phyloP scores from a whole-genome alignment of 345 rosid species.

The Linum trigynum region DNA sequence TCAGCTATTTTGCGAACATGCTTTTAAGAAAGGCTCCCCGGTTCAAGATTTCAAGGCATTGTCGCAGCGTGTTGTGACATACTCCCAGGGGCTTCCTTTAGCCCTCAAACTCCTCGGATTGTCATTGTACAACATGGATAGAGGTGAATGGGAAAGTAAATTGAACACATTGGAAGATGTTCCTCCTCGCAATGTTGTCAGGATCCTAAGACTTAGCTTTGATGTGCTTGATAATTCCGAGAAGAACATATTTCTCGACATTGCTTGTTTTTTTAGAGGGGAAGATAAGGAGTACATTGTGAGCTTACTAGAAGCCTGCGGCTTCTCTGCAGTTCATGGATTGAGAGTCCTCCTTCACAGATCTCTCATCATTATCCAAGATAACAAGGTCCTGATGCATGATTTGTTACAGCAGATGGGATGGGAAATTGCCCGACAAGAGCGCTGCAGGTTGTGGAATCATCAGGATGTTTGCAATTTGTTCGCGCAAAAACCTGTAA shows the following conservation, averaged over 20 bases:
- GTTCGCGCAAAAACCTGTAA: background rate
- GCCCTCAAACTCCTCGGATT: constrained; percentile 9
- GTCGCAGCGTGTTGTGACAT: background rate
- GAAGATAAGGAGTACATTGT: background rate
- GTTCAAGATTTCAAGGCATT: background rate
- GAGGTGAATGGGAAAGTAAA: constrained; percentile 1
- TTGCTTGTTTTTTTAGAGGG: constrained; percentile 4
- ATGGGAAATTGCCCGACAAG: background rate
- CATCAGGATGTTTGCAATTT: background rate
- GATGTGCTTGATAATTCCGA: constrained; percentile 2
- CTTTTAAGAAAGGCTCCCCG: background rate
- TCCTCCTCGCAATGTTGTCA: background rate
- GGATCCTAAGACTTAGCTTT: constrained; percentile 5
- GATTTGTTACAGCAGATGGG: constrained; percentile 6
- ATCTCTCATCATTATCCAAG: background rate
- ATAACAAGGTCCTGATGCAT: constrained; percentile 6
- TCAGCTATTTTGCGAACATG: background rate
- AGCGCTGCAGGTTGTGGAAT: background rate
- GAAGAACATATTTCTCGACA: constrained; percentile 8
- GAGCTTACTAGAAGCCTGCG: background rate
- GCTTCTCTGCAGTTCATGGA: background rate
- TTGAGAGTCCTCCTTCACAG: background rate
- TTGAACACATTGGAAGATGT: background rate
- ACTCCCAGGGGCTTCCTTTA: constrained; percentile 5
- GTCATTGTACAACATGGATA: background rate